Conservation (phyloP, 2,329 filamentous ascomycete genomes). For the Sclerotinia minor region DNA sequence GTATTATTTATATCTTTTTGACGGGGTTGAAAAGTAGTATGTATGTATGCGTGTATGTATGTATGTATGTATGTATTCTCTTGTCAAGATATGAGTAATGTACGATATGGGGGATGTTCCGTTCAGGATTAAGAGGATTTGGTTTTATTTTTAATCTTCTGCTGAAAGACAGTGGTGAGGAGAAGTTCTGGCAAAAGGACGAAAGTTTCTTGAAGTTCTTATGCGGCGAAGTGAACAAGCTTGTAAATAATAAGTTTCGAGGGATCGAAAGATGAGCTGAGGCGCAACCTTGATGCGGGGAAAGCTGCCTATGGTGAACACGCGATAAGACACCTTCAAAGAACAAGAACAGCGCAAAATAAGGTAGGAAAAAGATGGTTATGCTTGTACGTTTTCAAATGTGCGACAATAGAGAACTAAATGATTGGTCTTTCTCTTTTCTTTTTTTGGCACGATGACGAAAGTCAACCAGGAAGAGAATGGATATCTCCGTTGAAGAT, state of each 20-base stretch:
- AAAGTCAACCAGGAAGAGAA: not conserved
- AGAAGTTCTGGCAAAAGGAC: not conserved
- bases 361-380: slow-evolving; percentile 1
- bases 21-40: not conserved
- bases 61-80: not conserved
- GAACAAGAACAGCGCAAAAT: slow-evolving; percentile 11
- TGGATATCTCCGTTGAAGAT: slow-evolving; percentile 22
- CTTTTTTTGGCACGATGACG: not conserved
- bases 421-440: slow-evolving; percentile 14
- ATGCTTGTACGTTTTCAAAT: slow-evolving; percentile 21
- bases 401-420: slow-evolving; percentile 8
- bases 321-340: slow-evolving; percentile 23
- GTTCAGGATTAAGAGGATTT: not conserved
- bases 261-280: slow-evolving; percentile 24
- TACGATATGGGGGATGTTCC: not conserved
- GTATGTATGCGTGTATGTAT: not conserved
- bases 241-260: slow-evolving; percentile 19
- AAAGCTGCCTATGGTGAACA: slow-evolving; percentile 24
- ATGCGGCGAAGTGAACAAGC: slow-evolving; percentile 17
- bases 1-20: not conserved
- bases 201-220: slow-evolving; percentile 6
- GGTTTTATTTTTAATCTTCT: not conserved
- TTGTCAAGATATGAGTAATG: not conserved
- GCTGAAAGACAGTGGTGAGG: slow-evolving; percentile 11
- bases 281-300: slow-evolving; percentile 26